Evolutionary conservation across 2,329 filamentous ascomycete genomes (phyloP).

Genomic region (Arthrobotrys entomopaga): DNA sequence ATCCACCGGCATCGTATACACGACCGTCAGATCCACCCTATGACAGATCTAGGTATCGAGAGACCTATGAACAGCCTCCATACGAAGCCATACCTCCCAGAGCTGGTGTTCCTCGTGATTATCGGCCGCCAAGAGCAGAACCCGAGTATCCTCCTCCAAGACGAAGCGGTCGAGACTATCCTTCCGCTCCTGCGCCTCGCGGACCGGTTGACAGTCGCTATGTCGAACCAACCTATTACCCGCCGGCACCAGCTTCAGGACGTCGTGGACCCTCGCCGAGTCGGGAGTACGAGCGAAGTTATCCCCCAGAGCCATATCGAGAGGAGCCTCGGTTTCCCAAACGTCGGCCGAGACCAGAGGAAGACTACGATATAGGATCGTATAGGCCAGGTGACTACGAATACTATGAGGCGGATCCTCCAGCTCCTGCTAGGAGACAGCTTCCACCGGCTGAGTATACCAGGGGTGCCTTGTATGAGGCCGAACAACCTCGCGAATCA

Average conservation of each 20-base stretch:
- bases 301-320: constrained; percentile 39
- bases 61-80: constrained; percentile 9
- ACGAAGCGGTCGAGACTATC: constrained; percentile 20
- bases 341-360: constrained; percentile 25
- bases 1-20: constrained; percentile 8
- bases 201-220: constrained; percentile 38
- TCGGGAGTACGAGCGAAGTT: constrained; percentile 28
- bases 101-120: constrained; percentile 40
- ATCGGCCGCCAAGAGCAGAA: constrained; percentile 27
- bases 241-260: constrained; percentile 25
- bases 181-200: constrained; percentile 25
- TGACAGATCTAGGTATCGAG: constrained; percentile 14
- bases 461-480: background rate
- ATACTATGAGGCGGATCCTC: constrained; percentile 32
- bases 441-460: constrained; percentile 33
- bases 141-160: constrained; percentile 21
- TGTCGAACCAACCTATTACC: constrained; percentile 32
- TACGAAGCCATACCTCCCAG: constrained; percentile 34
- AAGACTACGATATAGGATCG: constrained; percentile 26
- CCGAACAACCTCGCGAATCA: background rate
- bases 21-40: constrained; percentile 23
- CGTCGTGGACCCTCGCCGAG: constrained; percentile 25
- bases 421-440: constrained; percentile 23
- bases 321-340: constrained; percentile 23
- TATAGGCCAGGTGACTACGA: constrained; percentile 12